A percentile compares a stretch with the other conserved stretches of the same genome.
These are phyloP conservation scores for Sporothrix brasiliensis DNA, from an alignment of 2,329 filamentous ascomycete species.

Conservation along the genomic window DNA sequence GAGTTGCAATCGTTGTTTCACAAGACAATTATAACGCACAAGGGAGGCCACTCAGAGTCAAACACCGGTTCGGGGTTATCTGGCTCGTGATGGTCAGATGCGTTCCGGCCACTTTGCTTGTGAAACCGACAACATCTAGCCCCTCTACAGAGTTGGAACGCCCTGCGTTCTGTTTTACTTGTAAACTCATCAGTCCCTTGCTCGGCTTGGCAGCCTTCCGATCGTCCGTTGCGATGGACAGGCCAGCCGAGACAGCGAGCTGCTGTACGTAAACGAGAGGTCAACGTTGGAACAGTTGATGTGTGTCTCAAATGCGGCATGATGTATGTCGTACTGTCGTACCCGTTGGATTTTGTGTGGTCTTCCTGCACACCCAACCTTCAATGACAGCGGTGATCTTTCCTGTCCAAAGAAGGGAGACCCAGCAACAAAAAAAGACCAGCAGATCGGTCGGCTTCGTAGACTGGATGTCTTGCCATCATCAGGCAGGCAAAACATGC, in stretches of 20 bases:
- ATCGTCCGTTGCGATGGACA: neutral
- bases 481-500: neutral
- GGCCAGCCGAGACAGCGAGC: neutral
- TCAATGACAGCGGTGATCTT: neutral
- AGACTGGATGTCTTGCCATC: neutral
- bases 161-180: neutral
- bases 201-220: neutral
- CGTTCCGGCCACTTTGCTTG: conserved; percentile 13
- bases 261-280: conserved; percentile 11
- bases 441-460: neutral
- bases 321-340: conserved; percentile 1
- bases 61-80: neutral
- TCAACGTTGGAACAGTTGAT: neutral
- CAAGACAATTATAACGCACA: neutral
- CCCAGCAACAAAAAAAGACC: neutral
- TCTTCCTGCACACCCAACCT: neutral
- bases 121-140: conserved; percentile 1
- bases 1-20: neutral
- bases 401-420: conserved; percentile 5
- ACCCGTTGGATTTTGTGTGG: neutral
- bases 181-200: neutral
- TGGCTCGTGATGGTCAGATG: neutral
- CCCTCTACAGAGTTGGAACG: neutral
- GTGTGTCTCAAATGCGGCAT: conserved; percentile 11
- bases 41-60: neutral